Evolutionary conservation across 805 yeast species (phyloP), one percentile per base, ranked within the genome.

Genomic region (Metahyphopichia silvanorum): DNA sequence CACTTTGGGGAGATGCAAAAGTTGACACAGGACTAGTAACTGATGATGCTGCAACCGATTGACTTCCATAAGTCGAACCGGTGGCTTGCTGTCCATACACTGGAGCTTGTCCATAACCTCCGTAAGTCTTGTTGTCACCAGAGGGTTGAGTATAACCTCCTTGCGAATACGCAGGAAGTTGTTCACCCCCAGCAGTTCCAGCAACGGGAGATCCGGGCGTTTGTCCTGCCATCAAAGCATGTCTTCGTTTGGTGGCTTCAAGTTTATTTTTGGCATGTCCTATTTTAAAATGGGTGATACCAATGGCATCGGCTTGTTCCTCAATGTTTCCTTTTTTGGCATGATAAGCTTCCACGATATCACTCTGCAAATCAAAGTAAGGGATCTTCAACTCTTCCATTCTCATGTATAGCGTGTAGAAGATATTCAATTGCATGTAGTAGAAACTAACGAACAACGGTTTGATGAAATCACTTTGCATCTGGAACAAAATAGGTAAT

Each of bases 371-470:
- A 56, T 93, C 95, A 61, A 93, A 93, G 64, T 93, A 93, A 11
- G 97, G 96, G 45, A 93, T 93, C 66, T 93, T 88, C 85, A 91
- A 80, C 55, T 86, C 95, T 63, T 91, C 96, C 86, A 91, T 86
- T 49, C 85, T 77, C 53, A 75, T 82, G 68, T 86, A 89, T 41
- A 93, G 69, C 1, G 96, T 88, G 72, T 93, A 93, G 61, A 89
- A 93, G 37, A 93, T 87, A 67, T 93, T 93, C 69, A 93, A 76
- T 68, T 93, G 98, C 98, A 93, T 93, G 71, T 79, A 93, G 65
- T 93, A 93, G 60, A 93, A 82, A 34, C 94, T 82, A 49, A 91
- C 93, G 64, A 93, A 93, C 49, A 93, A 69, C 13, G 98, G 98
- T 53, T 80, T 82, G 55, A 93, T 89, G 55, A 93, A 87, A 50